Evolutionary conservation across 192 early-diverging fungal species (phyloP), one percentile per base, ranked within the genome.

Genomic region (Dimargaris verticillata): DNA sequence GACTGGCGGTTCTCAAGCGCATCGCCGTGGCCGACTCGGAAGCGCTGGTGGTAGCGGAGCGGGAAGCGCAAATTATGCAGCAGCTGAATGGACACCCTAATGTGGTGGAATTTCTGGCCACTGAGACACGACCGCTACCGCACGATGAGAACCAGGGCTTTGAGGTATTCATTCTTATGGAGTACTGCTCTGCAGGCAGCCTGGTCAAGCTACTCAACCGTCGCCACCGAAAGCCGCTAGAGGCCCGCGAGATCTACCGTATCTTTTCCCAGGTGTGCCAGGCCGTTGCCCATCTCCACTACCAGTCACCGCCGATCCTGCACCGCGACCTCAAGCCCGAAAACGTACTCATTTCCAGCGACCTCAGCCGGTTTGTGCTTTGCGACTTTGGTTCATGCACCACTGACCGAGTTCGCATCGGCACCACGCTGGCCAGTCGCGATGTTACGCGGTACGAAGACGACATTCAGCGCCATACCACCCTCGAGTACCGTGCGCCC

Each of bases 361-460:
- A 77, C 63, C 77, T 78, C 22, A 59, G 41, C n/a, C 67, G 63
- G 53, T 93, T 85, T 72, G 95, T 95, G 66, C 75, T 98, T 45
- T 95, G 90, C 70, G 95, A 98, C 69, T 98, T 98, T 83, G 95
- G 95, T 46, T 94, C 91, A 0, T 81, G 86, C 25, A 85, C 91
- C 0, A 79, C 75, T 22, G 78, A 49, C 4, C 72, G 69, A 12
- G 42, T 59, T 12, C 57, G 73, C 0, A 63, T 73, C 0, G 78
- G 81, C 46, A 72, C 80, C 26, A 70, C 80, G 18, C 69, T 83
- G 33, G 68, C 78, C 15, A 76, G 83, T 26, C 72, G 71, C 44
- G 83, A 93, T 61, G 82, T 93, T 38, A 77, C 83, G 60, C 63
- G 66, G 12, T 44, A 95, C 38, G 93, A 97, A 57, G 94, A 95